Evolutionary conservation across 768 basidiomycete genomes (phyloP).

Genomic region (Mycena latifolia): DNA sequence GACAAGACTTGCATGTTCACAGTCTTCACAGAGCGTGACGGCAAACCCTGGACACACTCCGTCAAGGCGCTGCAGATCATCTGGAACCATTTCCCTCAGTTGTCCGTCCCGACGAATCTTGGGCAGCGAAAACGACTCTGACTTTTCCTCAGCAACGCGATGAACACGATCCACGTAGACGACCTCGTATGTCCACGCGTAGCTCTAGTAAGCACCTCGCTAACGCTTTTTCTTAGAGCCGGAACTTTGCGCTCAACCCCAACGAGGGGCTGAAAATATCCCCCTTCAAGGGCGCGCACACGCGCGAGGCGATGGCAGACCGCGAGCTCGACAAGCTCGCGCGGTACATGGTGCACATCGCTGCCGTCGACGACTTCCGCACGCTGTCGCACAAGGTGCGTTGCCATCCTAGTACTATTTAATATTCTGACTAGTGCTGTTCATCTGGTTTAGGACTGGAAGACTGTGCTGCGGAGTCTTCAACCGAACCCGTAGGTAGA

Average conservation of each 20-base stretch:
- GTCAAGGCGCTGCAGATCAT: constrained; percentile 89
- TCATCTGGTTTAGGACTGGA: neutral
- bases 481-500: neutral
- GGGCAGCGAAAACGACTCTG: neutral
- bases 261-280: constrained; percentile 86
- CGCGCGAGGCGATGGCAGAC: constrained; percentile 71
- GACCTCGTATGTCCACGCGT: constrained; percentile 70
- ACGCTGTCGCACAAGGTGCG: constrained; percentile 76
- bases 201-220: neutral
- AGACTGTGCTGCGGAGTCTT: neutral
- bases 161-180: constrained; percentile 90
- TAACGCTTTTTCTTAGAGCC: constrained; percentile 55
- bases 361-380: constrained; percentile 70
- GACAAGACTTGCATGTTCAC: constrained; percentile 94
- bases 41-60: constrained; percentile 81
- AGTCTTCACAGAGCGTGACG: constrained; percentile 81
- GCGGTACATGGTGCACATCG: constrained; percentile 76
- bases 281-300: constrained; percentile 85
- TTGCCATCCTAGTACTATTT: neutral
- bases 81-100: constrained; percentile 89
- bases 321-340: constrained; percentile 76
- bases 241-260: constrained; percentile 92
- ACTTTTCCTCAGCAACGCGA: constrained; percentile 59
- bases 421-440: neutral
- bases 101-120: constrained; percentile 53